A percentile compares a stretch with the other conserved stretches of the same genome.
Conservation (phyloP, 257 asterid genomes). For the Penstemon newberryi region DNA sequence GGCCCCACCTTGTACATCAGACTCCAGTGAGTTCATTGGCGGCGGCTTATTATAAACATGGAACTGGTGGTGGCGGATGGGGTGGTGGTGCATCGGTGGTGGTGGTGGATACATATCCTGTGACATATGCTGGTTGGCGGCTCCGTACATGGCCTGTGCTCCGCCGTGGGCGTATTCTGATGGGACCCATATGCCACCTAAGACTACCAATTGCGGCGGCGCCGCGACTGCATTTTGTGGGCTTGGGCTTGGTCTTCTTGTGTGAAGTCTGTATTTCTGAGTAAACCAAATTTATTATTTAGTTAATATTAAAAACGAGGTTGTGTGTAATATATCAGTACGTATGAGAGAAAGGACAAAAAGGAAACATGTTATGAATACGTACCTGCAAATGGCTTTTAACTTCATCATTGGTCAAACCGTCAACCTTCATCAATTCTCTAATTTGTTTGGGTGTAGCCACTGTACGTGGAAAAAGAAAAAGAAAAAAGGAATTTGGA, state of each 20-base stretch:
- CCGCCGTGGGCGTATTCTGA: conserved; percentile 79
- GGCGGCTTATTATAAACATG: conserved; percentile 55
- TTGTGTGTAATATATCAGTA: conserved; percentile 14
- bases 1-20: conserved; percentile 48
- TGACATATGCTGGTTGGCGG: conserved; percentile 43
- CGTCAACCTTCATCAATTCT: conserved; percentile 97
- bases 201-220: conserved; percentile 71
- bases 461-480: conserved; percentile 47
- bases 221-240: conserved; percentile 64
- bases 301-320: not conserved
- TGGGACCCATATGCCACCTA: conserved; percentile 97
- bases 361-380: not conserved
- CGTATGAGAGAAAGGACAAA: conserved; percentile 11
- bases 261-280: conserved; percentile 97
- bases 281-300: not conserved
- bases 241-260: conserved; percentile 93
- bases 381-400: conserved; percentile 94
- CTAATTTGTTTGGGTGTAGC: conserved; percentile 97
- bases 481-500: conserved; percentile 9
- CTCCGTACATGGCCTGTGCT: conserved; percentile 53
- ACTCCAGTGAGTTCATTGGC: conserved; percentile 54
- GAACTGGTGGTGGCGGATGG: conserved; percentile 51
- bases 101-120: conserved; percentile 57
- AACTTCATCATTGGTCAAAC: conserved; percentile 98
- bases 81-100: conserved; percentile 51